A percentile compares a stretch with the other conserved stretches of the same genome.
Evolutionary conservation across 352 stramenopile genomes (phyloP).

Genomic region (Globisporangium perplexum): DNA sequence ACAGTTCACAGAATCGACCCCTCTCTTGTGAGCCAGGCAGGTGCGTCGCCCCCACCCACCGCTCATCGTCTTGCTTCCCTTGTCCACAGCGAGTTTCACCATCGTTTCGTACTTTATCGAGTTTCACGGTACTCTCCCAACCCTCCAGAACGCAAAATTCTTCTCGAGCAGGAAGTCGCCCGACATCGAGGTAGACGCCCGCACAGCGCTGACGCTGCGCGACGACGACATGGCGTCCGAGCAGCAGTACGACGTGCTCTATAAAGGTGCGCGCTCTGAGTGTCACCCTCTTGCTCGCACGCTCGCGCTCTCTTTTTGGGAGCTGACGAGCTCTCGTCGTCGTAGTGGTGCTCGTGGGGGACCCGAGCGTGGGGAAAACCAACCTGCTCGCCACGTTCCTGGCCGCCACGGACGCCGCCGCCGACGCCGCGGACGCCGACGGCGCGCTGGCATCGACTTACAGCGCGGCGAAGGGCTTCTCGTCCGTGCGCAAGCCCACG

Average conservation of each 20-base stretch:
- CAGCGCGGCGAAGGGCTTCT: conserved; percentile 40
- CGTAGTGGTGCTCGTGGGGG: conserved; percentile 70
- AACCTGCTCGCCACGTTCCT: conserved; percentile 85
- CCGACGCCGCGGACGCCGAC: conserved; percentile 8
- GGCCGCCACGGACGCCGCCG: conserved; percentile 22
- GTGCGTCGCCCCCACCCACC: no score
- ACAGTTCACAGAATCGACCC: no score
- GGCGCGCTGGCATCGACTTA: not conserved
- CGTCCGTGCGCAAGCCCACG: conserved; percentile 56
- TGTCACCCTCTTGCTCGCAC: not conserved
- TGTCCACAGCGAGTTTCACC: no score
- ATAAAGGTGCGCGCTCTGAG: conserved; percentile 70
- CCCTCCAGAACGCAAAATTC: no score
- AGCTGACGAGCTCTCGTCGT: not conserved
- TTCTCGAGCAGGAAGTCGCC: no score
- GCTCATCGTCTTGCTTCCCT: no score
- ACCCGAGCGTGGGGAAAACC: conserved; percentile 88
- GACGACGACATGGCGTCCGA: conserved; percentile 26
- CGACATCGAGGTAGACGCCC: no score
- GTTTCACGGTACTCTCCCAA: no score
- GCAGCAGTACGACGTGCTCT: conserved; percentile 73
- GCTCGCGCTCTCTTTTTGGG: not conserved
- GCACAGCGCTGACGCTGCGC: no score
- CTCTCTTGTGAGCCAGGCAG: no score
- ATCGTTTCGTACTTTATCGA: no score